A percentile compares a stretch with the other conserved stretches of the same genome.
Evolutionary conservation across 2,329 filamentous ascomycete species (phyloP).

Genomic region (Dactylellina haptotyla): DNA sequence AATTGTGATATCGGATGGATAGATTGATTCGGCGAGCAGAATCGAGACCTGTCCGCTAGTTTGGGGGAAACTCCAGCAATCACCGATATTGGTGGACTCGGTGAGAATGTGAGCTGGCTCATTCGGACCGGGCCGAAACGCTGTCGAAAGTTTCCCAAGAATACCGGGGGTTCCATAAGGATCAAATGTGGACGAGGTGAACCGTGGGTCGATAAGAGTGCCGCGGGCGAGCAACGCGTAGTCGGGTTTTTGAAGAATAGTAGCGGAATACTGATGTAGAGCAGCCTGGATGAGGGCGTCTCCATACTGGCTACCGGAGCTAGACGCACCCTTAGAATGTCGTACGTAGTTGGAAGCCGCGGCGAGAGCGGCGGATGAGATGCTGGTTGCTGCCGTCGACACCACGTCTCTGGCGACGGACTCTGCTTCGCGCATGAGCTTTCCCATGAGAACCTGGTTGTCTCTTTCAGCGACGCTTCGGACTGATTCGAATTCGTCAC

Average conservation of each 20-base stretch:
- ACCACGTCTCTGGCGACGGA: conserved; percentile 15
- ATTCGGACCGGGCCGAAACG: conserved; percentile 31
- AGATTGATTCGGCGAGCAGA: conserved; percentile 68
- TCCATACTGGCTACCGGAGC: conserved; percentile 26
- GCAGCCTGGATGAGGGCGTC: conserved; percentile 51
- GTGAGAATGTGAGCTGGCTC: conserved; percentile 49
- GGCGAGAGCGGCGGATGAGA: conserved; percentile 46
- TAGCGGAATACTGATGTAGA: conserved; percentile 35
- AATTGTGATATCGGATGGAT: conserved; percentile 75
- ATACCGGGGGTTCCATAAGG: conserved; percentile 35
- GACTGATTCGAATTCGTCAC: conserved; percentile 27
- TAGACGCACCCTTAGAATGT: conserved; percentile 24
- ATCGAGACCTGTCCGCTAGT: conserved; percentile 73
- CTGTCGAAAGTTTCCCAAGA: conserved; percentile 24
- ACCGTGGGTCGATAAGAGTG: conserved; percentile 42
- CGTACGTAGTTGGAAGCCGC: conserved; percentile 45
- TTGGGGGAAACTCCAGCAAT: conserved; percentile 83
- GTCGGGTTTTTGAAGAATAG: conserved; percentile 32
- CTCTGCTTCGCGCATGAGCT: conserved; percentile 21
- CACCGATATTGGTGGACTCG: conserved; percentile 69
- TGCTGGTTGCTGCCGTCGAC: conserved; percentile 46
- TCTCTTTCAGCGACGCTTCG: conserved; percentile 28
- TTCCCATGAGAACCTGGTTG: conserved; percentile 24
- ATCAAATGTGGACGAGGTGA: conserved; percentile 45
- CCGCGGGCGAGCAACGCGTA: conserved; percentile 34